Evolutionary conservation across 805 yeast genomes (phyloP).

Genomic region (Candida berthetii): DNA sequence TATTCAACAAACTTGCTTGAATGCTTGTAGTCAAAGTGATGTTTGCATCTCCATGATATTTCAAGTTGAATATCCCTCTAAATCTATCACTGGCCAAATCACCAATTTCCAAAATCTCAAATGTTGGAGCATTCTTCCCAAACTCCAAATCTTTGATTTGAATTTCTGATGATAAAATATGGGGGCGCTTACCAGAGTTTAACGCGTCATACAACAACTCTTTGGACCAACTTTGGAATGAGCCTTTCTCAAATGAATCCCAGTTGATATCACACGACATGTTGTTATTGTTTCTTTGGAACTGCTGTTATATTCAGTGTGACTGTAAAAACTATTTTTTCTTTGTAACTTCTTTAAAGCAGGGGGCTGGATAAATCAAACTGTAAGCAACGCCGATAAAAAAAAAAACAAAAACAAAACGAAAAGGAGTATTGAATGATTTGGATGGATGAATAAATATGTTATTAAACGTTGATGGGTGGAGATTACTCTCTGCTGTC

Average conservation of each 20-base stretch:
- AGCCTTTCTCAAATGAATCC: constrained; percentile 64
- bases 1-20: constrained; percentile 78
- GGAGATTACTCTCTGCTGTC: too few species aligned
- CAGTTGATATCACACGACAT: constrained; percentile 82
- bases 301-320: background rate
- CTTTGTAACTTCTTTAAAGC: too few species aligned
- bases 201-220: constrained; percentile 66
- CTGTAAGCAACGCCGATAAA: too few species aligned
- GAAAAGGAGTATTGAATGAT: too few species aligned
- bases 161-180: constrained; percentile 63
- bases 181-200: constrained; percentile 68
- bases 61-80: constrained; percentile 75
- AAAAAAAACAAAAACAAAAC: too few species aligned
- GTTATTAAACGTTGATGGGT: too few species aligned
- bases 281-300: background rate
- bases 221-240: constrained; percentile 54
- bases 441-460: too few species aligned
- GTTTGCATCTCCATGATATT: constrained; percentile 70
- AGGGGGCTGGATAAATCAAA: too few species aligned
- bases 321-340: too few species aligned
- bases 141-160: constrained; percentile 62
- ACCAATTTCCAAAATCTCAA: constrained; percentile 79
- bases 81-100: constrained; percentile 72
- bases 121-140: constrained; percentile 68
- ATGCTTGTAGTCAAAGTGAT: constrained; percentile 73